These are phyloP conservation scores for Sporothrix pallida DNA, from an alignment of 2,329 filamentous ascomycete genomes.

Conservation along the genomic window DNA sequence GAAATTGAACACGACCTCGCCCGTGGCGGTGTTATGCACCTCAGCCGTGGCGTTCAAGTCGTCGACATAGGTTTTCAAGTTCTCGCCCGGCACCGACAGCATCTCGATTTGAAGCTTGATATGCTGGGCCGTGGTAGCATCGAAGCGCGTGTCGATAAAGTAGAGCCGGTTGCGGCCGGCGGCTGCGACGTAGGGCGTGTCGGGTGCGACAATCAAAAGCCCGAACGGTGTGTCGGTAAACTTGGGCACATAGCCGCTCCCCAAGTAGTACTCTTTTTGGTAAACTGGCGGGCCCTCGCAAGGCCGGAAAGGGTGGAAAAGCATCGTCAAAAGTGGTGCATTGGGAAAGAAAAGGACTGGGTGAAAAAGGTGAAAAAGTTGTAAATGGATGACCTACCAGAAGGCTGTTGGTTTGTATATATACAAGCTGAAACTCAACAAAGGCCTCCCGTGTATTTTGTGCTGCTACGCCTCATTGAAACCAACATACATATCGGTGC, in stretches of 20 bases:
- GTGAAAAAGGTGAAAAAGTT: too few relatives aligned
- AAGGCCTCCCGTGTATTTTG: too few relatives aligned
- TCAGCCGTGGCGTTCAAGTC: conserved; percentile 9
- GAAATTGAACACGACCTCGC: not conserved
- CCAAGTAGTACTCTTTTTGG: not conserved
- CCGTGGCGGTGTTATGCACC: not conserved
- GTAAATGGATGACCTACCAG: too few relatives aligned
- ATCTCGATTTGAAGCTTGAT: not conserved
- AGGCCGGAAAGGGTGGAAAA: not conserved
- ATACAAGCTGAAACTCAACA: too few relatives aligned
- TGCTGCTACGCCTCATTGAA: too few relatives aligned
- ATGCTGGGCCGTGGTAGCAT: not conserved
- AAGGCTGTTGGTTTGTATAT: too few relatives aligned
- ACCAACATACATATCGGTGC: too few relatives aligned
- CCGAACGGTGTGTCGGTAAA: not conserved
- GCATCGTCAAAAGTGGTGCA: too few relatives aligned
- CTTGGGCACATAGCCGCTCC: not conserved
- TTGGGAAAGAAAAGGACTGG: too few relatives aligned
- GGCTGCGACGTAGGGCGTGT: not conserved
- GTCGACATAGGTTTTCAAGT: conserved; percentile 9
- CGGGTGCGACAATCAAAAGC: not conserved
- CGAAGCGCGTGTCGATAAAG: conserved; percentile 16
- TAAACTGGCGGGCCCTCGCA: not conserved
- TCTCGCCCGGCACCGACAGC: not conserved
- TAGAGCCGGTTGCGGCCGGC: not conserved